These are phyloP conservation scores for Ulmus americana DNA, from an alignment of 331 rosid species.

Conservation along the genomic window DNA sequence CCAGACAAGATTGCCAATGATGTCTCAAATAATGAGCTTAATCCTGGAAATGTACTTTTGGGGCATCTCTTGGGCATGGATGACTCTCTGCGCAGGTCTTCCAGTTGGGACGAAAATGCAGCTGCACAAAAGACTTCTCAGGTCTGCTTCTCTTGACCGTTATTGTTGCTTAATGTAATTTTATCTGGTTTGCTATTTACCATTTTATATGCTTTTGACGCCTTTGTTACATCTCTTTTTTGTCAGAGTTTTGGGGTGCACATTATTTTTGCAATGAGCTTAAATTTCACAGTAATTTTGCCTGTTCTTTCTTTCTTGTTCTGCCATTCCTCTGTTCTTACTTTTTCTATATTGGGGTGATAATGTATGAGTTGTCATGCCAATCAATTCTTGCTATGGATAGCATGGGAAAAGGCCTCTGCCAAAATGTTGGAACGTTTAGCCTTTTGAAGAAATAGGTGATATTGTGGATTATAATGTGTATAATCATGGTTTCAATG, in stretches of 20 bases:
- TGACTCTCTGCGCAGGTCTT: conserved; percentile 19
- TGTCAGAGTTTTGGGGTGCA: not conserved
- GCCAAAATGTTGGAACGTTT: not conserved
- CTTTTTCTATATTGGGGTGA: not conserved
- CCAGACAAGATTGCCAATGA: conserved; percentile 14
- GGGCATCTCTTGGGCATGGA: conserved; percentile 18
- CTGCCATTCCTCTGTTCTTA: not conserved
- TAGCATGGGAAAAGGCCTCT: not conserved
- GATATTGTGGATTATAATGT: conserved; percentile 16
- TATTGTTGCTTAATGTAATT: not conserved
- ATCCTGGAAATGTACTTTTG: conserved; percentile 18
- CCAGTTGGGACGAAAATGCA: conserved; percentile 20
- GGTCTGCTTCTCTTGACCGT: conserved; percentile 35
- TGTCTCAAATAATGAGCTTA: conserved; percentile 19
- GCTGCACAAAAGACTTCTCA: conserved; percentile 26
- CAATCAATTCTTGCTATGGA: not conserved
- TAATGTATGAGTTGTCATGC: not conserved
- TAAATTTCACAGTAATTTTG: not conserved
- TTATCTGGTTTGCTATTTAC: not conserved
- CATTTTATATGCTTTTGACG: not conserved
- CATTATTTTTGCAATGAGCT: too few species aligned
- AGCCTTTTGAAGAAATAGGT: not conserved
- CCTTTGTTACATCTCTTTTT: not conserved
- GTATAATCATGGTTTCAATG: conserved; percentile 18
- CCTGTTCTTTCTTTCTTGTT: not conserved